A percentile compares a stretch with the other conserved stretches of the same genome.
These are phyloP conservation scores for Lyophyllum atratum DNA, from an alignment of 768 basidiomycete species.

Conservation along the genomic window DNA sequence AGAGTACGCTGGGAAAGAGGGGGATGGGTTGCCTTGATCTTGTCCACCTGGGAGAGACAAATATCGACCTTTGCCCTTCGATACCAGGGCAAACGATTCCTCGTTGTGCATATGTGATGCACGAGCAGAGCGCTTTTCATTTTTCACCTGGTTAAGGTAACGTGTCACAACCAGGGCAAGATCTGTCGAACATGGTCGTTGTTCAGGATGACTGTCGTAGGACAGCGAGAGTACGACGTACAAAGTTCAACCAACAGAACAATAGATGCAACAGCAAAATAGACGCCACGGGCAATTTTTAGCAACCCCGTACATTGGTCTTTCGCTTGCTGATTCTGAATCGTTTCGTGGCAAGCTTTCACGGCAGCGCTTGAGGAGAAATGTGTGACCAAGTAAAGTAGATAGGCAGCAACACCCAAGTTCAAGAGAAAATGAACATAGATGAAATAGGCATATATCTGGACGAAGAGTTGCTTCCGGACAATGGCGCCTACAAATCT, in stretches of 20 bases:
- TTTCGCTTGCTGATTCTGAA: conserved; percentile 41
- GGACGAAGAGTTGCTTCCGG: conserved; percentile 61
- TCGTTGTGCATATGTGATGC: conserved; percentile 35
- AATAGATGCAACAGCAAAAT: conserved; percentile 42
- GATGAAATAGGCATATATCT: conserved; percentile 56
- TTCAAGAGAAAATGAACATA: conserved; percentile 61
- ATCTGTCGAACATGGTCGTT: conserved; percentile 33
- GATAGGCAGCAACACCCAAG: conserved; percentile 50
- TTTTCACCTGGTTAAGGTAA: conserved; percentile 52
- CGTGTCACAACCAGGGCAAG: conserved; percentile 54
- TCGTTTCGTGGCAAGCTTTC: conserved; percentile 46
- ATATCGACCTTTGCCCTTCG: conserved; percentile 26
- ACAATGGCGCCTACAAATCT: conserved; percentile 67
- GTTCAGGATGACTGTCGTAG: background rate
- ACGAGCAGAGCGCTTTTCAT: conserved; percentile 47
- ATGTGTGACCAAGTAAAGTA: conserved; percentile 50
- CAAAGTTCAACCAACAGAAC: conserved; percentile 59
- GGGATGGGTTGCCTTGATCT: conserved; percentile 1
- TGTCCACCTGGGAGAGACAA: conserved; percentile 23
- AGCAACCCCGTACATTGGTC: conserved; percentile 46
- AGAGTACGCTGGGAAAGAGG: conserved; percentile 9
- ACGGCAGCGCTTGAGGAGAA: conserved; percentile 43
- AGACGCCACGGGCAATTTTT: conserved; percentile 44
- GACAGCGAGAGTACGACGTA: conserved; percentile 35
- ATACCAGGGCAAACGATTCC: conserved; percentile 36